A percentile compares a stretch with the other conserved stretches of the same genome.
These are phyloP conservation scores for Aristolochia californica DNA, from an alignment of 164 flowering plant genomes.

Conservation along the genomic window DNA sequence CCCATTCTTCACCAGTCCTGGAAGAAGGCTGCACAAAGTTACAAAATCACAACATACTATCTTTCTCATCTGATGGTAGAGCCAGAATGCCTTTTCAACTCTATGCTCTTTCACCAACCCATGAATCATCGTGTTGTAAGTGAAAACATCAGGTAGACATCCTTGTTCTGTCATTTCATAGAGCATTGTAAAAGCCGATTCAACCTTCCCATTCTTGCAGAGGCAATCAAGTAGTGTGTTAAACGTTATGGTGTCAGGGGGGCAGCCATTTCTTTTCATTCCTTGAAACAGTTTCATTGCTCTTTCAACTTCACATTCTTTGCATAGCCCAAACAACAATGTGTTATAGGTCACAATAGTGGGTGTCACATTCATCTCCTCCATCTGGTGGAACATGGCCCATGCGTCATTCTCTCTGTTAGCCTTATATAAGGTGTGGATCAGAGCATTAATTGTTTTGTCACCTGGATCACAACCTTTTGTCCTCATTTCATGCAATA, in stretches of 20 bases:
- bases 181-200: constrained; percentile 50
- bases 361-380: constrained; percentile 61
- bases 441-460: constrained; percentile 57
- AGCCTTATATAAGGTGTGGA: constrained; percentile 70
- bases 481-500: constrained; percentile 53
- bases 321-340: constrained; percentile 62
- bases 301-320: constrained; percentile 49
- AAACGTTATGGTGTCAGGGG: constrained; percentile 25
- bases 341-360: constrained; percentile 87
- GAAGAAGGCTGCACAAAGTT: constrained; percentile 69
- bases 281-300: constrained; percentile 40
- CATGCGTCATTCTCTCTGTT: constrained; percentile 71
- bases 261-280: constrained; percentile 15
- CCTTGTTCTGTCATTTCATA: constrained; percentile 41
- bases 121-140: constrained; percentile 71
- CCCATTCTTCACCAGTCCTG: constrained; percentile 48
- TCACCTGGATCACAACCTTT: constrained; percentile 57
- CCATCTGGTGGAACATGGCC: constrained; percentile 58
- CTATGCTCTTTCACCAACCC: constrained; percentile 54
- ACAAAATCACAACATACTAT: constrained; percentile 47
- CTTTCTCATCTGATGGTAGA: constrained; percentile 87
- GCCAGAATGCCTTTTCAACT: constrained; percentile 52
- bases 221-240: constrained; percentile 28
- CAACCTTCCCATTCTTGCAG: constrained; percentile 49
- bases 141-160: constrained; percentile 60